A percentile compares a stretch with the other conserved stretches of the same genome.
phyloP scores from a whole-genome alignment of 345 rosid genomes.

The Gynandropsis gynandra region DNA sequence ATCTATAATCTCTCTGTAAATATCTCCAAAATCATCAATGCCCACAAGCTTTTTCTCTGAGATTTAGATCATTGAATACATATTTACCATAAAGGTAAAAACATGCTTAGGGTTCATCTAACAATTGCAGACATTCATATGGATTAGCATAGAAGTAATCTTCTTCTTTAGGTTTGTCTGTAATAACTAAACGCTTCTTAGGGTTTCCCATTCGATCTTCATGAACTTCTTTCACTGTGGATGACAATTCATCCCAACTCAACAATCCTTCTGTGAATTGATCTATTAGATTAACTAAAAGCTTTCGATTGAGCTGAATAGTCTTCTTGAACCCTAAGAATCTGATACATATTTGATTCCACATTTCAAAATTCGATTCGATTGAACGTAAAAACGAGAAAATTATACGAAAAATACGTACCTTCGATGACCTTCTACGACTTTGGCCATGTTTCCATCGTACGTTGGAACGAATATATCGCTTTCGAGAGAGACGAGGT shows the following conservation, averaged over 20 bases:
- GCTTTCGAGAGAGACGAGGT: conserved; percentile 89
- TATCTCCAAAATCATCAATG: too few species aligned
- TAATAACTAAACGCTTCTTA: conserved; percentile 50
- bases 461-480: conserved; percentile 93
- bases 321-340: conserved; percentile 89
- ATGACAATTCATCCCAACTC: conserved; percentile 77
- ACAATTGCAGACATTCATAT: conserved; percentile 66
- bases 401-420: conserved; percentile 18
- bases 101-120: conserved; percentile 29
- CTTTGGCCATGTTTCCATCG: conserved; percentile 99
- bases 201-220: conserved; percentile 65
- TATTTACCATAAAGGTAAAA: neutral
- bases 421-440: conserved; percentile 99
- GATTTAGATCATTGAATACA: too few species aligned
- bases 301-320: conserved; percentile 60
- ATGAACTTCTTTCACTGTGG: conserved; percentile 68
- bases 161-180: conserved; percentile 84
- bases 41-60: too few species aligned
- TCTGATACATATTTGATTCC: conserved; percentile 30
- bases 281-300: conserved; percentile 78
- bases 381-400: neutral
- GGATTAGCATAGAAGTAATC: conserved; percentile 95
- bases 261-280: conserved; percentile 48
- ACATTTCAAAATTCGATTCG: conserved; percentile 8
- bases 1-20: too few species aligned